Percentiles rank a stretch among this genome's conserved stretches.
Conservation (phyloP, 1,284 basidiomycete species). For the Boletus hoseneyae region DNA sequence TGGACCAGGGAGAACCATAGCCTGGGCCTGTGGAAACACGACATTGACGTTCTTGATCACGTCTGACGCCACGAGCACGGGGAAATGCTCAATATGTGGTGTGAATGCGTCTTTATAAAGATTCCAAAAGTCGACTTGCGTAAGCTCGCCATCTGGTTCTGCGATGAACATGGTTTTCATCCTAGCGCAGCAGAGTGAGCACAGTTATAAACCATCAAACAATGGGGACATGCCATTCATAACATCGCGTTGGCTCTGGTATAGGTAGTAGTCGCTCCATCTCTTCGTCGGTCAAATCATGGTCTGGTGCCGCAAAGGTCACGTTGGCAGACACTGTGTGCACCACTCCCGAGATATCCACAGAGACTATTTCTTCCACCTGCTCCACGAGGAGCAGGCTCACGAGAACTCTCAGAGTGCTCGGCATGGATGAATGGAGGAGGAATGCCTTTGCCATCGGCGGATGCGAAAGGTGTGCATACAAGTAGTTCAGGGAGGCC, state of each 20-base stretch:
- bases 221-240: constrained; percentile 59
- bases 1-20: constrained; percentile 74
- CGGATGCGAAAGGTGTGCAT: constrained; percentile 70
- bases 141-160: constrained; percentile 69
- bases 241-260: constrained; percentile 72
- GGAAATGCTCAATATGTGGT: constrained; percentile 50
- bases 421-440: constrained; percentile 63
- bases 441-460: constrained; percentile 76
- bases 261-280: constrained; percentile 54
- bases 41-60: constrained; percentile 83
- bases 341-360: constrained; percentile 57
- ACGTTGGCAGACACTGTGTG: constrained; percentile 51
- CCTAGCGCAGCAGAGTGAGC: constrained; percentile 43
- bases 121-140: constrained; percentile 89
- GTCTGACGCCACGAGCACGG: constrained; percentile 74
- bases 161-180: constrained; percentile 78
- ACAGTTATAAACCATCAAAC: neutral
- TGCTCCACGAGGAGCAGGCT: constrained; percentile 66
- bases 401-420: constrained; percentile 62
- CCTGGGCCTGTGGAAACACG: constrained; percentile 76
- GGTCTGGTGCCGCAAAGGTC: constrained; percentile 44
- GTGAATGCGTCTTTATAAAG: constrained; percentile 75
- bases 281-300: constrained; percentile 67
- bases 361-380: constrained; percentile 57
- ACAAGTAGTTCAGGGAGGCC: constrained; percentile 70